Conservation (phyloP, 1,139 yeast genomes). For the Candida glucosophila region DNA sequence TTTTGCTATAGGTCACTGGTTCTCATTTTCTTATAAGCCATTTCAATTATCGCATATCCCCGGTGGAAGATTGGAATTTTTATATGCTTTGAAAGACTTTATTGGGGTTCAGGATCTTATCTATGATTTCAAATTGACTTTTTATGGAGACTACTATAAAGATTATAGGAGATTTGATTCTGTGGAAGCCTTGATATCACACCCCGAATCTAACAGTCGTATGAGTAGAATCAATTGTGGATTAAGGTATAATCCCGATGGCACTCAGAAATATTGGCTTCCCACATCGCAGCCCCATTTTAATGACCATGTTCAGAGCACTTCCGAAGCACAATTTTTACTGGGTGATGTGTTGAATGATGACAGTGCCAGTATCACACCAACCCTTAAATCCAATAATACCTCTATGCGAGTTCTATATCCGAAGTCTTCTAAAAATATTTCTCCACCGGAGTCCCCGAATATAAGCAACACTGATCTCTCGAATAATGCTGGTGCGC, state of each 20-base stretch:
- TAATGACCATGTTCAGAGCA: constrained; percentile 13
- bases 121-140: constrained; percentile 66
- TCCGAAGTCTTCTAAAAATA: constrained; percentile 15
- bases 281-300: constrained; percentile 24
- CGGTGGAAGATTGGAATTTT: constrained; percentile 54
- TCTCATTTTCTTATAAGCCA: constrained; percentile 72
- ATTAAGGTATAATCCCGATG: constrained; percentile 69
- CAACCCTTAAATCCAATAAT: constrained; percentile 24
- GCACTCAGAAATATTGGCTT: constrained; percentile 80
- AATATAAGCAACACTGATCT: constrained; percentile 6
- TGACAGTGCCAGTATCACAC: constrained; percentile 4
- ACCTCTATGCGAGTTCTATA: constrained; percentile 28
- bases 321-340: constrained; percentile 15
- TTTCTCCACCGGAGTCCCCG: constrained; percentile 19
- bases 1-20: constrained; percentile 83
- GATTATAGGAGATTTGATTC: constrained; percentile 81
- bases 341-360: constrained; percentile 1
- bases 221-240: constrained; percentile 77
- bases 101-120: constrained; percentile 67
- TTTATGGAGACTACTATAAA: constrained; percentile 63
- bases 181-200: constrained; percentile 61
- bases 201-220: constrained; percentile 58
- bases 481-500: constrained; percentile 3
- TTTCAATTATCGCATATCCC: constrained; percentile 57
- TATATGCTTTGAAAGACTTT: constrained; percentile 66